Percentiles rank a stretch among this genome's conserved stretches.
Conservation (phyloP, 2,329 filamentous ascomycete species). For the Aureobasidium sp. region DNA sequence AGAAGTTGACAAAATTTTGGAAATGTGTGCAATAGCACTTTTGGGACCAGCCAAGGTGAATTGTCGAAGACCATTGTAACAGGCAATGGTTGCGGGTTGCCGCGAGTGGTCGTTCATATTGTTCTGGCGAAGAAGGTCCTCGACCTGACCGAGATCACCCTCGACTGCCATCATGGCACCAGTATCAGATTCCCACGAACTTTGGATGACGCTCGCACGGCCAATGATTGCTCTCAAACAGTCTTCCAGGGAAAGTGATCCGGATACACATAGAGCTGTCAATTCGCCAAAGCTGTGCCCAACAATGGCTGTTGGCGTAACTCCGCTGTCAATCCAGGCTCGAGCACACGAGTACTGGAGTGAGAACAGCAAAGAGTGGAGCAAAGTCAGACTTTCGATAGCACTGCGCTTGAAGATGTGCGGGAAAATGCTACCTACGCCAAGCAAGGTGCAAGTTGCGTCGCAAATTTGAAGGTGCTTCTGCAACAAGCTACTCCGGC, state of each 20-base stretch:
- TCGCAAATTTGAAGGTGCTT: too few relatives aligned
- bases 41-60: neutral
- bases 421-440: neutral
- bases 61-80: neutral
- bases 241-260: conserved; percentile 28
- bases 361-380: too few relatives aligned
- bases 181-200: neutral
- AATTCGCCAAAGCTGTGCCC: conserved; percentile 34
- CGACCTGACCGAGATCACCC: neutral
- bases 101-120: too few relatives aligned
- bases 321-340: conserved; percentile 18
- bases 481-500: too few relatives aligned
- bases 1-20: too few relatives aligned
- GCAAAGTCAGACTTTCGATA: too few relatives aligned
- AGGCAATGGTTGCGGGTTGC: neutral
- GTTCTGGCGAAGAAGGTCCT: too few relatives aligned
- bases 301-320: conserved; percentile 22
- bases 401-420: neutral
- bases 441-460: too few relatives aligned
- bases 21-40: neutral
- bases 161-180: neutral
- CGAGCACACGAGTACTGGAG: neutral
- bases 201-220: neutral
- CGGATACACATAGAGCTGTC: conserved; percentile 29
- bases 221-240: neutral